Conservation (phyloP, 768 basidiomycete genomes). For the Russula brevipes region DNA sequence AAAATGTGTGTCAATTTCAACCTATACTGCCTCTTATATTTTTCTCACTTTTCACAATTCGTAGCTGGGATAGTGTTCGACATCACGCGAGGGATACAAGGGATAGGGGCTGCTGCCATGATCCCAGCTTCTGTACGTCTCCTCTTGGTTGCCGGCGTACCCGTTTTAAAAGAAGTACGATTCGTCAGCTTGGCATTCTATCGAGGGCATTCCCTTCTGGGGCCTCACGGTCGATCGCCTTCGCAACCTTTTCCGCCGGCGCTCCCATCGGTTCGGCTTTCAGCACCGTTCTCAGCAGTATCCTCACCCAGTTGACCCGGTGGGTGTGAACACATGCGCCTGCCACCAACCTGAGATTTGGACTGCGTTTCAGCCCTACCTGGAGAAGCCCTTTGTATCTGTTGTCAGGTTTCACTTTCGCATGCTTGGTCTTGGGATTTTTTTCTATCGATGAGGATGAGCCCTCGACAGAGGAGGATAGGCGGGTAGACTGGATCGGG, state of each 20-base stretch:
- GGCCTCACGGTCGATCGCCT: slow-evolving; percentile 64
- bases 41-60: not conserved
- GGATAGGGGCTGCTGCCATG: slow-evolving; percentile 71
- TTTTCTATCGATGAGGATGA: slow-evolving; percentile 59
- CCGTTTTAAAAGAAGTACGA: not conserved
- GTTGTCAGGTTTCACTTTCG: slow-evolving; percentile 48
- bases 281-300: slow-evolving; percentile 66
- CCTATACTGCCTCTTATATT: not conserved
- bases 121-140: slow-evolving; percentile 63
- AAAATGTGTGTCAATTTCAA: slow-evolving; percentile 35
- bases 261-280: slow-evolving; percentile 75
- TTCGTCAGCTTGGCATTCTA: slow-evolving; percentile 65
- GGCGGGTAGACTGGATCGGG: slow-evolving; percentile 73
- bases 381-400: slow-evolving; percentile 72
- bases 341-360: not conserved
- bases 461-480: slow-evolving; percentile 30
- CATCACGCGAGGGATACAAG: slow-evolving; percentile 72
- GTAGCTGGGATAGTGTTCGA: slow-evolving; percentile 59
- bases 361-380: slow-evolving; percentile 29
- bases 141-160: not conserved
- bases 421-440: slow-evolving; percentile 49
- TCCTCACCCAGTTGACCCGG: slow-evolving; percentile 43
- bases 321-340: not conserved
- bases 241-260: slow-evolving; percentile 80
- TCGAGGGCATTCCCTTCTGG: slow-evolving; percentile 73